A percentile compares a stretch with the other conserved stretches of the same genome.
phyloP scores from a whole-genome alignment of 148 eudicot genomes.

The Salicornia ramosissima region DNA sequence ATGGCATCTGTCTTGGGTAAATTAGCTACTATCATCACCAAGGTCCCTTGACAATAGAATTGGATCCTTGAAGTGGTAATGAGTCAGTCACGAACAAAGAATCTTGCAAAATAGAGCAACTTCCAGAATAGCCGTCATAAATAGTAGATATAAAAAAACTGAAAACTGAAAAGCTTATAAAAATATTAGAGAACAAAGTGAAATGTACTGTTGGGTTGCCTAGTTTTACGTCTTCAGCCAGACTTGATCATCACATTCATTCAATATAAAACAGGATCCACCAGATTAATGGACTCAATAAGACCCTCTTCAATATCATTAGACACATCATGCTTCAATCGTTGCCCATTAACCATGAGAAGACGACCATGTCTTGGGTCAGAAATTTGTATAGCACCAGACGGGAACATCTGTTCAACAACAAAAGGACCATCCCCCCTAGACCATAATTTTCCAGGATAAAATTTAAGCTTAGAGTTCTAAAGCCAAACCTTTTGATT shows the following conservation, averaged over 20 bases:
- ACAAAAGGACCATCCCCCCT: background rate
- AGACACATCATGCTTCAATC: background rate
- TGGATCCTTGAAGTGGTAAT: too few species aligned
- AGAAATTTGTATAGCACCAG: too few species aligned
- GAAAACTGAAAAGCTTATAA: background rate
- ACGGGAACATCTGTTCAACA: background rate
- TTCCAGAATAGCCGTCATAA: background rate
- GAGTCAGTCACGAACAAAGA: too few species aligned
- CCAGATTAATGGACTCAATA: background rate
- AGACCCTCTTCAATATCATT: background rate
- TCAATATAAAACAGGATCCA: too few species aligned
- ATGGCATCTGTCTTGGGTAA: background rate
- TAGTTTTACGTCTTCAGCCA: background rate
- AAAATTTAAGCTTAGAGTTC: background rate
- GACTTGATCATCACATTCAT: background rate
- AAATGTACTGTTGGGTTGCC: background rate
- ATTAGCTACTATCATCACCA: background rate
- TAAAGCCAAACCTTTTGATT: slow-evolving; percentile 1
- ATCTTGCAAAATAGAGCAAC: background rate
- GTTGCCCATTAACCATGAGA: background rate
- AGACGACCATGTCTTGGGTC: background rate
- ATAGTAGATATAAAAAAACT: background rate
- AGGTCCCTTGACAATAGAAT: too few species aligned
- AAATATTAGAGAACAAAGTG: background rate
- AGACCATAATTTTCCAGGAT: background rate